Evolutionary conservation across 257 asterid species (phyloP), one percentile per base, ranked within the genome.

Genomic region (Avicennia marina): DNA sequence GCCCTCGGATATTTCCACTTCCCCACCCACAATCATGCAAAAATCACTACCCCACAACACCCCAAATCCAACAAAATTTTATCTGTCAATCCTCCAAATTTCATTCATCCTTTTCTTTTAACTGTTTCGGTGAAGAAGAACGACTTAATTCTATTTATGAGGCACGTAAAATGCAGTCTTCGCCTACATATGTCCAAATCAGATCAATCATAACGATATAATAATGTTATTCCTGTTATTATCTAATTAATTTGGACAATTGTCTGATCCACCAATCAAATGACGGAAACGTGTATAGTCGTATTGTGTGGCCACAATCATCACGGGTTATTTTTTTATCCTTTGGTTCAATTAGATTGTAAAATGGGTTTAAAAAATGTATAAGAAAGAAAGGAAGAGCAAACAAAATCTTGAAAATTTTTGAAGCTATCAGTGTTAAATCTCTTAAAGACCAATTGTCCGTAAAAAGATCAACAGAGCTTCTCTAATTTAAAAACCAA

Each of bases 21-120:
- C 71, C 65, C 69, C 60, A 65, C 73, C 72, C 70, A 54, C 69
- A 63, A 66, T 72, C 73, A 58, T 61, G 58, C 77, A 20, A 32
- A 33, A 26, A 21, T 72, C 50, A 72, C 72, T 7, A 75, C 80
- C 75, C 77, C 77, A 72, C 74, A 36, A 15, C 67, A 7, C 58
- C 66, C 38, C 64, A 55, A 56, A 39, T 68, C 56, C 71, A 61
- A 25, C 56, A 44, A 21, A 57, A 22, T 39, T 19, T 17, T 65
- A 38, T 26, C 42, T 58, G 2, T 18, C 50, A 5, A 15, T 33
- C 29, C 4, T 22, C 3, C 9, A 20, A 47, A 47, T 25, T 9
- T 9, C 5, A 7, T 11, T 17, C 1, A 7, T 42, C 31, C n/a
- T 36, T 11, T 22, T 47, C 27, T 27, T 19, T 15, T 50, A 8